Percentiles rank a stretch among this genome's conserved stretches.
phyloP scores from a whole-genome alignment of 148 eudicot species.

The Persicaria tinctoria region DNA sequence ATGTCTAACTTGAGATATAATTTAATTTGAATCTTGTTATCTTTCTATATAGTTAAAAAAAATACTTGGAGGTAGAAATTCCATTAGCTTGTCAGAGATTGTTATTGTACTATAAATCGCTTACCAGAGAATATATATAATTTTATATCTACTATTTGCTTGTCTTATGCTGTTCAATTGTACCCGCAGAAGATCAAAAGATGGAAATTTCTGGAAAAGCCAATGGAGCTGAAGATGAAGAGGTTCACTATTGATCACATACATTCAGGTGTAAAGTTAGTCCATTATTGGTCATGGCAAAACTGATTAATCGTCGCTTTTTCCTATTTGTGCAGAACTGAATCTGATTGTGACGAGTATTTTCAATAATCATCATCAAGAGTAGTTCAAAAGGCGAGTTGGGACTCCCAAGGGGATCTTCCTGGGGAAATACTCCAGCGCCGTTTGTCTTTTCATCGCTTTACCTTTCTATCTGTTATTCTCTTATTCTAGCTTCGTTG shows the following conservation, averaged over 20 bases:
- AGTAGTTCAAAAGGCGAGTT: not conserved
- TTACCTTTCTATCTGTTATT: not conserved
- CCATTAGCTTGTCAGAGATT: not conserved
- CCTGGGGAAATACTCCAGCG: not conserved
- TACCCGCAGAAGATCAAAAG: conserved; percentile 7
- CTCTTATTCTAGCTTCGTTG: not conserved
- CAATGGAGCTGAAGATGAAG: not conserved
- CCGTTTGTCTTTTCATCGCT: not conserved
- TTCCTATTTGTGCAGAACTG: not conserved
- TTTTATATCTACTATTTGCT: not conserved
- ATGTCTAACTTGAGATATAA: not conserved
- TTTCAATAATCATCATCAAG: not conserved
- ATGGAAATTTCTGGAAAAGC: conserved; percentile 5
- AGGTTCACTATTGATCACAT: not conserved
- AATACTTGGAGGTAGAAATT: not conserved
- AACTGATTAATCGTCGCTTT: not conserved
- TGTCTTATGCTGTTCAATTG: not conserved
- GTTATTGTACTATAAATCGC: too few relatives aligned
- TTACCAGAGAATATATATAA: not conserved
- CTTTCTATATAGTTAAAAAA: not conserved
- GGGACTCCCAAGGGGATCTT: not conserved
- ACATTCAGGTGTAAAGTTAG: not conserved
- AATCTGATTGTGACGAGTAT: not conserved
- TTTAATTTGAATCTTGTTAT: too few relatives aligned
- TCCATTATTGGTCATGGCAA: not conserved